Percentiles rank a stretch among this genome's conserved stretches.
Evolutionary conservation across 1,284 basidiomycete genomes (phyloP).

Genomic region (Peniophora sp.): DNA sequence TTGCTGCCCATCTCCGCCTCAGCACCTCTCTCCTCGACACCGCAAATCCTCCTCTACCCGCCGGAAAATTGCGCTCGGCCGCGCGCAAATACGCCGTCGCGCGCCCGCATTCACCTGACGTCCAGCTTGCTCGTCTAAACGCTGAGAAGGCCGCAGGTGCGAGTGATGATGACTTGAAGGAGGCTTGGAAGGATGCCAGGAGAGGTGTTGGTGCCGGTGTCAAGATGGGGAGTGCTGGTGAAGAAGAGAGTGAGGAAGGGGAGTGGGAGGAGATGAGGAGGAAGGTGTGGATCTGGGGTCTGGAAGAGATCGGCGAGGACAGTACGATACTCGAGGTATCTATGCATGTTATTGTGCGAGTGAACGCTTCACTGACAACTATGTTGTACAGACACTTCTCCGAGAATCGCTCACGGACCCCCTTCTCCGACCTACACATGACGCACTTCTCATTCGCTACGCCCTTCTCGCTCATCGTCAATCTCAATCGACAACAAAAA

Average conservation of each 20-base stretch:
- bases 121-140: slow-evolving; percentile 49
- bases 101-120: slow-evolving; percentile 23
- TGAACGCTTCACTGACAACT: too few relatives aligned
- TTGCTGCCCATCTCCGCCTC: slow-evolving; percentile 41
- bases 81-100: slow-evolving; percentile 37
- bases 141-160: slow-evolving; percentile 29
- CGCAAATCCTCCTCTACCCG: slow-evolving; percentile 17
- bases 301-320: slow-evolving; percentile 30
- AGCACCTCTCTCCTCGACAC: slow-evolving; percentile 17
- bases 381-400: too few relatives aligned
- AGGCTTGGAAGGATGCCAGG: slow-evolving; percentile 37
- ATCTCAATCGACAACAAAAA: too few relatives aligned
- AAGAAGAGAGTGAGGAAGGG: slow-evolving; percentile 27
- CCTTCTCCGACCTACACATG: too few relatives aligned
- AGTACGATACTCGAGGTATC: slow-evolving; percentile 8
- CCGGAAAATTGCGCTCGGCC: slow-evolving; percentile 29
- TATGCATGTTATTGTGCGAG: too few relatives aligned
- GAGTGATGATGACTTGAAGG: slow-evolving; percentile 18
- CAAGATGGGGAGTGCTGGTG: slow-evolving; percentile 29
- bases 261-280: slow-evolving; percentile 27
- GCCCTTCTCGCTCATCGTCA: too few relatives aligned
- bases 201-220: slow-evolving; percentile 21
- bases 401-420: too few relatives aligned
- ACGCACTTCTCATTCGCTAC: too few relatives aligned
- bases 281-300: slow-evolving; percentile 47